Conservation (phyloP, 2,329 filamentous ascomycete genomes). For the Capronia americana region DNA sequence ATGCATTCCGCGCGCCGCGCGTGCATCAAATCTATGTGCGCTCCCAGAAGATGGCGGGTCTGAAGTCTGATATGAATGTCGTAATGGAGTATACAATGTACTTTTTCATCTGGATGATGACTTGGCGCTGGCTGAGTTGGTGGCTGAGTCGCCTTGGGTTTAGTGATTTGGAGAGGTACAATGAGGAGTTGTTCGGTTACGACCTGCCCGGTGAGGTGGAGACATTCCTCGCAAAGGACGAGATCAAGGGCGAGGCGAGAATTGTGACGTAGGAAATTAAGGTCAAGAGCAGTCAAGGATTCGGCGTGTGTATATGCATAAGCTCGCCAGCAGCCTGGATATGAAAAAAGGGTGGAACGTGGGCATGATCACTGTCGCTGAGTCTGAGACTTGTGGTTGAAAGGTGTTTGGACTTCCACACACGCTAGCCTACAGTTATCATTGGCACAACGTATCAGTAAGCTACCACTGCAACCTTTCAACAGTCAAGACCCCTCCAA, state of each 20-base stretch:
- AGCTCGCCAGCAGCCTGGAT: too few species aligned
- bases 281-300: neutral
- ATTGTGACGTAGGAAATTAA: neutral
- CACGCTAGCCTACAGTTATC: neutral
- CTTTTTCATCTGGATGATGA: constrained; percentile 46
- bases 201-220: constrained; percentile 41
- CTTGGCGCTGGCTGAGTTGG: constrained; percentile 35
- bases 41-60: constrained; percentile 45
- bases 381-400: neutral
- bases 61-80: constrained; percentile 46
- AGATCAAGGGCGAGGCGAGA: neutral
- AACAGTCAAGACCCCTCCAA: neutral
- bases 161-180: constrained; percentile 28
- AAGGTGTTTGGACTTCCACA: neutral
- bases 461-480: neutral
- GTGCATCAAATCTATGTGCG: constrained; percentile 45
- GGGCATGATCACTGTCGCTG: too few species aligned
- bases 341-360: neutral
- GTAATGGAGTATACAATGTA: constrained; percentile 50
- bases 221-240: neutral
- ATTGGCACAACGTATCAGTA: neutral
- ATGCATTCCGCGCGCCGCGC: constrained; percentile 46
- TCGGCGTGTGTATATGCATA: neutral
- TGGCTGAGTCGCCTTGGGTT: neutral
- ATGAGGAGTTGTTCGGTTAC: constrained; percentile 40